Percentiles rank a stretch among this genome's conserved stretches.
Conservation (phyloP, 306 rosid genomes). For the Mimosa pudica region DNA sequence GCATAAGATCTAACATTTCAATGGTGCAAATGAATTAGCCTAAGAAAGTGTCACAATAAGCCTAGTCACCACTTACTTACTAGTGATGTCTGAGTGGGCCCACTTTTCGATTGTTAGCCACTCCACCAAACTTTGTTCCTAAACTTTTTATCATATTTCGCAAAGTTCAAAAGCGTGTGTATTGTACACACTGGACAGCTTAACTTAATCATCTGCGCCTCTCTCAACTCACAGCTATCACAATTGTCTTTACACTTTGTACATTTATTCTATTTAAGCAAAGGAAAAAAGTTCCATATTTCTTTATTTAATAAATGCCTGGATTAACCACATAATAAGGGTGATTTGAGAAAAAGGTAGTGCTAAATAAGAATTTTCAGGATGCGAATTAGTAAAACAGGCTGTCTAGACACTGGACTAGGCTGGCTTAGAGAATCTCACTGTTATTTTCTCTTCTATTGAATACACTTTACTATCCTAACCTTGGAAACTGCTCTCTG, state of each 20-base stretch:
- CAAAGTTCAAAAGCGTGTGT: conserved; percentile 35
- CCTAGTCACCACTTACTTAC: conserved; percentile 18
- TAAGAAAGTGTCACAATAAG: conserved; percentile 26
- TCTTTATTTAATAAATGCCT: neutral
- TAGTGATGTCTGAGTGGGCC: conserved; percentile 25
- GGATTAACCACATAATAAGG: conserved; percentile 6
- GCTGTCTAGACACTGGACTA: neutral
- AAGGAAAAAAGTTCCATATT: neutral
- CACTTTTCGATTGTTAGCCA: conserved; percentile 36
- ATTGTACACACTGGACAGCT: neutral
- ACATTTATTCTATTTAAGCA: neutral
- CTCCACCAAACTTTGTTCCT: conserved; percentile 22
- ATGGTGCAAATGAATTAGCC: conserved; percentile 19
- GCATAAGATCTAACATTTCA: conserved; percentile 33
- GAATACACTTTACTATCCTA: neutral
- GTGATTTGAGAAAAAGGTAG: conserved; percentile 11
- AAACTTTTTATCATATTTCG: neutral
- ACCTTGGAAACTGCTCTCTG: neutral
- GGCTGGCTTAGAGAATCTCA: conserved; percentile 13
- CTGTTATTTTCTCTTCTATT: neutral
- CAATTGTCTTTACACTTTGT: neutral
- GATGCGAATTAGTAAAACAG: neutral
- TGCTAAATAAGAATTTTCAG: conserved; percentile 33
- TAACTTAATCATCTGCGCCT: conserved; percentile 41
- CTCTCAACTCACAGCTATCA: conserved; percentile 13